Evolutionary conservation across 257 asterid species (phyloP), one percentile per base, ranked within the genome.

Genomic region (Leonotis leonurus): DNA sequence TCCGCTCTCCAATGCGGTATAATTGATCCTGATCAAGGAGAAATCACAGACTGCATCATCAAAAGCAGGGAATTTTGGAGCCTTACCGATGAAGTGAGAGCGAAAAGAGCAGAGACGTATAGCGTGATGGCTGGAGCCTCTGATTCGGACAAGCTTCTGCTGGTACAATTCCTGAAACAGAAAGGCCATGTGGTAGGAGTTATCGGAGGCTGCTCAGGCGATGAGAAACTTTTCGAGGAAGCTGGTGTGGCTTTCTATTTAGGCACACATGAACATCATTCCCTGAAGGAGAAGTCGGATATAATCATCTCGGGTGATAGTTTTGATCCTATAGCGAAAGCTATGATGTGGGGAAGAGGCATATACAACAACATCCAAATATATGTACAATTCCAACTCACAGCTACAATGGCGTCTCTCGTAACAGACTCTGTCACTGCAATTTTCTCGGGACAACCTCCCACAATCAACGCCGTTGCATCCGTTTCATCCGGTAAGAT

Each of bases 271-370:
- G 48, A 46, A 33, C 48, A 46, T 20, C 11, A 18, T 7, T 21
- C 32, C 46, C 6, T 62, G 26, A 32, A 5, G 58, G 68, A 30
- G 8, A 62, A 62, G 48, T 33, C 58, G 21, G 68, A 46, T 20
- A 32, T 62, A n/a, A 46, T 32, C 36, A 46, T 62, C 48, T 6
- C 22, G 2, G 68, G 6, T 62, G 68, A 35, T 46, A 46, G 68
- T 62, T 62, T 62, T 32, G 27, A 27, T 32, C 32, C 58, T 6
- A 32, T 62, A 62, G 55, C 46, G 1, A 62, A 52, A 45, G 58
- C 68, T 25, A 62, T 62, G 46, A 46, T 37, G 56, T 45, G 68
- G 68, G 68, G 44, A 62, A 46, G 68, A 46, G 46, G 68, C 57
- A 32, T 62, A 24, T 49, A 18, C 68, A 62, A 46, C 48, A 62